Evolutionary conservation across 371 early-diverging fungal species (phyloP), one percentile per base, ranked within the genome.

Genomic region (Circinella minor): DNA sequence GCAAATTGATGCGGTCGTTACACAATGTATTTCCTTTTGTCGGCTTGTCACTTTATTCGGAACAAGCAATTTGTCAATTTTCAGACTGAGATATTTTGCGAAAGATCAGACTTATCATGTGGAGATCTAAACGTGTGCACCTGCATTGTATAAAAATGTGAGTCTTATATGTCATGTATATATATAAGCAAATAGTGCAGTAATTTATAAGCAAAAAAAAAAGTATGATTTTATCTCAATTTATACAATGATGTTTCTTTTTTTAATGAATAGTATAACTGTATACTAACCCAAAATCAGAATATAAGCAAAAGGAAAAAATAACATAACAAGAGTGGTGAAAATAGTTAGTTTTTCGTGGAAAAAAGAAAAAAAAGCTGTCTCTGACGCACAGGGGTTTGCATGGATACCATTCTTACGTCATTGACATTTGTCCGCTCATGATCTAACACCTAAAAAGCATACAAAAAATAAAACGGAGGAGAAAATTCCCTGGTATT

Each of bases 61-160:
- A 51, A 51, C 1, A 51, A 51, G n/a, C 14, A 51, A n/a, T 4
- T 7, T 27, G 57, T 57, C 57, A 18, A 3, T 27, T 57, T 57
- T 57, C 57, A 34, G 57, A 34, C 57, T 57, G 57, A 57, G 57
- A 57, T 57, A 11, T 13, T 10, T 11, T 34, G 7, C 7, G 27
- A 57, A 57, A 57, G 57, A 57, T 57, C 57, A 57, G 57, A 57
- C 57, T 57, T 57, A 57, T 57, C 57, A 27, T 34, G 36, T 57
- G 34, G 6, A 27, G 57, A 57, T 51, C 51, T 51, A 51, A 51
- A 15, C 51, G 51, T 51, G 49, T 7, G 15, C 15, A 17, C 15
- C 17, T n/a, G 27, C 27, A 27, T 27, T 27, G 2, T 27, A 27
- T 27, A 27, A 27, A 27, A 27, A 27, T 27, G 27, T 27, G 27